Evolutionary conservation across 768 basidiomycete genomes (phyloP), one percentile per base, ranked within the genome.

Genomic region (Boletus tomentosulus): DNA sequence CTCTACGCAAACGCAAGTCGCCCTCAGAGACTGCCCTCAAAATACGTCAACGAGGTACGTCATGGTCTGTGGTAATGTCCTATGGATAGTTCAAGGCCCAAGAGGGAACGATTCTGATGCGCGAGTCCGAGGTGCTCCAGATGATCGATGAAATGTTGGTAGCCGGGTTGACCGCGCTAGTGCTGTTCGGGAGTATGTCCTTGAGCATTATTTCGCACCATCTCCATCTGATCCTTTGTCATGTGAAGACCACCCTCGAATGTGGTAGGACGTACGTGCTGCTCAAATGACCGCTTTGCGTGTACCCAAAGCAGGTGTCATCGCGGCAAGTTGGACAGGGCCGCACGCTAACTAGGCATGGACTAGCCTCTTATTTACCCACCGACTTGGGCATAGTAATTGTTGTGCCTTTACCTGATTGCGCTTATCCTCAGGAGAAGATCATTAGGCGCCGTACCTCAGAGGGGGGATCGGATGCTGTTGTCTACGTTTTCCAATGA

Each of bases 371-470:
- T 47, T 84, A 83, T 65, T 92, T 64, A 90, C 89, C 1, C 92
- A 93, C 68, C 74, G 90, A 46, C 74, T 93, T 3, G 90, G 89
- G 10, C 87, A 91, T 59, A 89, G 87, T 87, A 43, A 76, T 66
- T 30, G 6, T 46, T 5, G 47, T 47, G n/a, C 46, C 50, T 54
- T 30, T n/a, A 64, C 44, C 22, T 59, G 51, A 51, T 43, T 24
- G n/a, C 19, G 16, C 27, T 34, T 22, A n/a, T n/a, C 31, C 12
- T 33, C 50, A 91, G 90, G 2, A 92, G 89, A 93, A 68, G 85
- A 78, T 8, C 92, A 94, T 58, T 91, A 94, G 69, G 74, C 78
- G 7, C 91, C 91, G 1, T 92, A 92, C 67, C 74, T 95, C 19
- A 80, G 81, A 45, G 87, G 86, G 87, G 86, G 83, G 84, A 15